Base-by-base conservation (phyloP, 2,329 filamentous ascomycete species). In the Didymellaceae sp. region DNA sequence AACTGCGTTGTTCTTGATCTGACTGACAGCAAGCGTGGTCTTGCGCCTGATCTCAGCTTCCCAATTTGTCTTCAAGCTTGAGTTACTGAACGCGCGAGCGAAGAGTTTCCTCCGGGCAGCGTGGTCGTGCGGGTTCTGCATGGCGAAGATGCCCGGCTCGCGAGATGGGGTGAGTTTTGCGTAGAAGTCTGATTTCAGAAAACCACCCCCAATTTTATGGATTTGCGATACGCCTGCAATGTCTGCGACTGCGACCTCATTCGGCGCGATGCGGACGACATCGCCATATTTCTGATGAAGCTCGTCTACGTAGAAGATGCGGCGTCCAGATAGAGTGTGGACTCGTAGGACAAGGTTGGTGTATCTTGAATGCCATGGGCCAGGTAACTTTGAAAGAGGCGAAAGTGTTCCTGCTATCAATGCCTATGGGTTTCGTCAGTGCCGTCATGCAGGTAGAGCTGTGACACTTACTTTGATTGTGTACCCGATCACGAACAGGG, bases 131-230 rank as follows among this genome's bases (percentile, higher is more conserved):
- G 63, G 62, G 33, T 75, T 68, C 1, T 58, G 62, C 71, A 76
- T 73, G 10, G 68, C 65, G 46, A 78, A 77, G 8, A 76, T 56
- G 6, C 61, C 66, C 4, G 54, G 57, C 6, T 66, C 65, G 3
- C 62, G 62, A 35, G 59, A 57, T 5, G 61, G 62, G n/a, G 57
- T 55, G 6, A 67, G 38, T 4, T 52, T 47, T 22, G 57, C 28
- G 51, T 80, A 79, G 68, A 72, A 78, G 3, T 65, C 53, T 1
- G 65, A 70, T 52, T 80, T 79, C 3, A 66, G 53, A 39, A 75
- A 79, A 5, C 71, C 71, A 18, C 71, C 70, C 1, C 75, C 75
- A 5, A 75, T 68, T 31, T 61, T 63, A 37, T 71, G 66, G 14
- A 71, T 68, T 18, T 66, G 57, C 18, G 55, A 52, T 13, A 62